A percentile compares a stretch with the other conserved stretches of the same genome.
These are phyloP conservation scores for Phialophora verrucosa DNA, from an alignment of 2,329 filamentous ascomycete genomes.

Conservation along the genomic window DNA sequence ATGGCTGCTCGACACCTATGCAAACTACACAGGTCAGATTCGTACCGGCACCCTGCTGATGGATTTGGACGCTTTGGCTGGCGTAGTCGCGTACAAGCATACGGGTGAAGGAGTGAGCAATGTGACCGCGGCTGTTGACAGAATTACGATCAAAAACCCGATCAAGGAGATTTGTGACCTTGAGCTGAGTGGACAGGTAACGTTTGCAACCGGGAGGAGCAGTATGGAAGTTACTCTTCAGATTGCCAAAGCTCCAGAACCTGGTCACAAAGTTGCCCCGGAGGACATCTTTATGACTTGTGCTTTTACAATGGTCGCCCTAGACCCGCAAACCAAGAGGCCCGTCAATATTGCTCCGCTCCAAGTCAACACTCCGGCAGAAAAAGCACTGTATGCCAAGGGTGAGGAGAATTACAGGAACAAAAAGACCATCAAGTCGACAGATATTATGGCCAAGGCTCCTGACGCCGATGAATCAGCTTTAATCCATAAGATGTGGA, in stretches of 20 bases:
- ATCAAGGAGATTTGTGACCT: slow-evolving; percentile 79
- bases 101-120: slow-evolving; percentile 68
- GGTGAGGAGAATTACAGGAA: slow-evolving; percentile 70
- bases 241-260: slow-evolving; percentile 68
- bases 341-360: slow-evolving; percentile 68
- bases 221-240: slow-evolving; percentile 77
- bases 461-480: slow-evolving; percentile 74
- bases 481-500: slow-evolving; percentile 76
- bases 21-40: slow-evolving; percentile 77
- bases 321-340: slow-evolving; percentile 71
- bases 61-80: slow-evolving; percentile 78
- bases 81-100: slow-evolving; percentile 76
- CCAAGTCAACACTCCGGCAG: slow-evolving; percentile 67
- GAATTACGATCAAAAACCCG: slow-evolving; percentile 71
- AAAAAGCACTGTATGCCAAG: slow-evolving; percentile 66
- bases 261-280: slow-evolving; percentile 59
- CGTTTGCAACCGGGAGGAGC: slow-evolving; percentile 74
- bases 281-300: slow-evolving; percentile 73
- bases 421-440: slow-evolving; percentile 67
- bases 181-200: slow-evolving; percentile 71
- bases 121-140: slow-evolving; percentile 68
- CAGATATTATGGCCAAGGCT: slow-evolving; percentile 67
- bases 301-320: slow-evolving; percentile 77
- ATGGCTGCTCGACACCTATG: slow-evolving; percentile 77
- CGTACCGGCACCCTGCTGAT: slow-evolving; percentile 75